A percentile compares a stretch with the other conserved stretches of the same genome.
Conservation (phyloP, 306 rosid genomes). For the Vigna radiata region DNA sequence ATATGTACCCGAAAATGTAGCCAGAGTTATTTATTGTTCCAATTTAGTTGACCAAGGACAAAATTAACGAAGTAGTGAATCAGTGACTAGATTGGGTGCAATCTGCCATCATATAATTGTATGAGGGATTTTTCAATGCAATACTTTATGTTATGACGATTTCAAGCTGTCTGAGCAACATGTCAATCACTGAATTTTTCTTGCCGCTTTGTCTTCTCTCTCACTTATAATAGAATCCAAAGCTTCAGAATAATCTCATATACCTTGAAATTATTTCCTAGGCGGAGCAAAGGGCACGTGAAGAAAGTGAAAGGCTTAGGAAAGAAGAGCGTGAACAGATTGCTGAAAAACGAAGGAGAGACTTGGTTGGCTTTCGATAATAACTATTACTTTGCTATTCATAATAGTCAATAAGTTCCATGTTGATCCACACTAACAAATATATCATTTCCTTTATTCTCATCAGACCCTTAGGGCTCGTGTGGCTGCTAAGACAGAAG, state of each 20-base stretch:
- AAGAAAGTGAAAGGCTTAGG: conserved; percentile 95
- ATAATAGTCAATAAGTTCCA: background rate
- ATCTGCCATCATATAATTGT: background rate
- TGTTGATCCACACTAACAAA: conserved; percentile 11
- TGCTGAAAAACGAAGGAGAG: conserved; percentile 92
- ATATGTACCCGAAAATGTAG: conserved; percentile 2
- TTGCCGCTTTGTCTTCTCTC: background rate
- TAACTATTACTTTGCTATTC: conserved; percentile 26
- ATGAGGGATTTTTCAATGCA: background rate
- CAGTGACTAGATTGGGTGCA: conserved; percentile 2
- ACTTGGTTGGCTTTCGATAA: conserved; percentile 66
- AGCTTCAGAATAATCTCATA: conserved; percentile 34
- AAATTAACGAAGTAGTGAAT: background rate
- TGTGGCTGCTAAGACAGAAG: conserved; percentile 96
- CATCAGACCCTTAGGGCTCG: conserved; percentile 93
- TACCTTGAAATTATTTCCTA: conserved; percentile 40
- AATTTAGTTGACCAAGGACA: conserved; percentile 5
- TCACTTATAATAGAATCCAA: background rate
- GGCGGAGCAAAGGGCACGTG: conserved; percentile 99
- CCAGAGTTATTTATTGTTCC: background rate
- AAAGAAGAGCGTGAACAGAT: conserved; percentile 91
- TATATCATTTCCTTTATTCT: conserved; percentile 30
- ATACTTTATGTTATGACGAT: conserved; percentile 11
- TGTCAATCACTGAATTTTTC: conserved; percentile 1
- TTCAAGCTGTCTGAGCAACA: background rate